A percentile compares a stretch with the other conserved stretches of the same genome.
Conservation (phyloP, 495 filamentous ascomycete genomes). For the Trichoderma virens region DNA sequence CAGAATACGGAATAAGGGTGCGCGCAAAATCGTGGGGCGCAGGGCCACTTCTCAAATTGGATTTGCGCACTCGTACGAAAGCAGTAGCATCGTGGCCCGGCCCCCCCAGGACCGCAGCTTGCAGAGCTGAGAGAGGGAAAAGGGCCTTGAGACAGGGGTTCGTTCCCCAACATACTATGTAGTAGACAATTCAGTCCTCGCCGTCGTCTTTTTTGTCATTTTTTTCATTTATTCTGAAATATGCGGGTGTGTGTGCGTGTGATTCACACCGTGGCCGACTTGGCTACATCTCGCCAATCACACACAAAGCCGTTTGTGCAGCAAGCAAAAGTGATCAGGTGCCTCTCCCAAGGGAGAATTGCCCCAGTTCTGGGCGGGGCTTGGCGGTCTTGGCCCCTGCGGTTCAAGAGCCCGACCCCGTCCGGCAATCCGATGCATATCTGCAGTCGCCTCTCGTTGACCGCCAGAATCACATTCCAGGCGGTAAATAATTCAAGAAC, state of each 20-base stretch:
- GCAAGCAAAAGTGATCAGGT: conserved; percentile 1
- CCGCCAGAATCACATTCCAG: conserved; percentile 1
- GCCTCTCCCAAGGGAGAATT: not conserved
- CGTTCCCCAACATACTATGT: not conserved
- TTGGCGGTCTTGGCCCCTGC: conserved; percentile 1
- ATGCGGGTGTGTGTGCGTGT: not conserved
- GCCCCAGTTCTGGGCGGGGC: not conserved
- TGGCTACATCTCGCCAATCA: no score
- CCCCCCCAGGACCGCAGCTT: not conserved
- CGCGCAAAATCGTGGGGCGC: not conserved
- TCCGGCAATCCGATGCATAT: not conserved
- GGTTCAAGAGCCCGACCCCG: not conserved
- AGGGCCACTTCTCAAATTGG: conserved; percentile 1
- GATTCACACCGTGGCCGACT: not conserved
- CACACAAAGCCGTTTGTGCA: no score
- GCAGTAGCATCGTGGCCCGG: no score
- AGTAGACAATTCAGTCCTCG: no score
- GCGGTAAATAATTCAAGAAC: not conserved
- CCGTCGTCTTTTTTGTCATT: not conserved
- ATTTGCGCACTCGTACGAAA: no score
- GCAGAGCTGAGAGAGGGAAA: not conserved
- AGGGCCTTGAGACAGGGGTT: not conserved
- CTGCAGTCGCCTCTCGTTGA: not conserved
- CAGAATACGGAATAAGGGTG: not conserved
- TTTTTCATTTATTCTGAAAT: not conserved